Conservation (phyloP, 495 filamentous ascomycete species). For the Penicillium nucicola region DNA sequence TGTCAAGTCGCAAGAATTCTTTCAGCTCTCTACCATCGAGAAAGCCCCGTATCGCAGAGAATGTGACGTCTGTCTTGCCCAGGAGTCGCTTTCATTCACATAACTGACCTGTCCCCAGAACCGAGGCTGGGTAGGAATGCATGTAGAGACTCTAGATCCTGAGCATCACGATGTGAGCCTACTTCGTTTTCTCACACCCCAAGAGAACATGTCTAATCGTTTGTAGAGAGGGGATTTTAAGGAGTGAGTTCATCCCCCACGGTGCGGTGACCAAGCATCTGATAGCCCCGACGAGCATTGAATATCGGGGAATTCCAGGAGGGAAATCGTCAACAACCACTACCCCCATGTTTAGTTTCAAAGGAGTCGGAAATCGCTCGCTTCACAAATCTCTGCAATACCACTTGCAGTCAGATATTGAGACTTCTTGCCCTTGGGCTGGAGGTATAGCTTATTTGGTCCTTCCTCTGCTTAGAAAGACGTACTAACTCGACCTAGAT, state of each 20-base stretch:
- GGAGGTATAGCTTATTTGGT: constrained; percentile 32
- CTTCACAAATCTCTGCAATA: constrained; percentile 63
- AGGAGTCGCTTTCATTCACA: neutral
- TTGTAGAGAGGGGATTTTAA: constrained; percentile 8
- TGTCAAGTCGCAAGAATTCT: constrained; percentile 65
- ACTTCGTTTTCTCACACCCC: no score
- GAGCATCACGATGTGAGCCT: constrained; percentile 59
- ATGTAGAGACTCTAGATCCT: constrained; percentile 76
- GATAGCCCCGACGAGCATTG: constrained; percentile 56
- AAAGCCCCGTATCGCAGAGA: constrained; percentile 65
- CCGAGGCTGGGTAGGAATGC: constrained; percentile 74
- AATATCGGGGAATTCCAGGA: constrained; percentile 69
- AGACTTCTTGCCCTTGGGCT: constrained; percentile 68
- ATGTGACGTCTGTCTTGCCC: constrained; percentile 38
- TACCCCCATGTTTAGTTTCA: constrained; percentile 54
- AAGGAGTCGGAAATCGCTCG: constrained; percentile 50
- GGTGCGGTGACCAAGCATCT: no score
- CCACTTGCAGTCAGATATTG: constrained; percentile 62
- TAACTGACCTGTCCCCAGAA: constrained; percentile 42
- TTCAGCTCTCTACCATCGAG: constrained; percentile 57
- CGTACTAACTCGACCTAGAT: constrained; percentile 16
- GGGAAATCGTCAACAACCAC: constrained; percentile 64
- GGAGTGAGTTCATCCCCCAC: constrained; percentile 1
- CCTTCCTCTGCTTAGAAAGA: neutral
- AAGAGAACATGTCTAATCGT: no score